A percentile compares a stretch with the other conserved stretches of the same genome.
Evolutionary conservation across 2,329 filamentous ascomycete genomes (phyloP).

Genomic region (Aspergillus niger): DNA sequence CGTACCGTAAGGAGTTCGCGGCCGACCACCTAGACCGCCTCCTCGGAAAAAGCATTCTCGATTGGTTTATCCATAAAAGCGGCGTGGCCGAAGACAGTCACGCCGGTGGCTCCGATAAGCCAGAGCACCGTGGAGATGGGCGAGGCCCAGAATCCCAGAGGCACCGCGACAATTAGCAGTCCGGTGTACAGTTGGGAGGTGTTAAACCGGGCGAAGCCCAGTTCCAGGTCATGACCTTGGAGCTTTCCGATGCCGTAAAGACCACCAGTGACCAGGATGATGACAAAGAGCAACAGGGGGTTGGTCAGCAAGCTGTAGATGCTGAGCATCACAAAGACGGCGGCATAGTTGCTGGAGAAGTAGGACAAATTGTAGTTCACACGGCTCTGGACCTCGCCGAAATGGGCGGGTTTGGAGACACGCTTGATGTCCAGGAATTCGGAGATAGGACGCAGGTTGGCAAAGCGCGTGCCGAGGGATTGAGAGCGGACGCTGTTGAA

Average conservation of each 20-base stretch:
- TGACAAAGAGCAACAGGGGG: slow-evolving; percentile 82
- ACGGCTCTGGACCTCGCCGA: slow-evolving; percentile 83
- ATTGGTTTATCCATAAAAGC: slow-evolving; percentile 97
- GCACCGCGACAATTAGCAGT: slow-evolving; percentile 78
- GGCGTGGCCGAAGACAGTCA: slow-evolving; percentile 92
- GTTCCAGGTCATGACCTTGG: slow-evolving; percentile 80
- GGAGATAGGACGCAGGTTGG: slow-evolving; percentile 85
- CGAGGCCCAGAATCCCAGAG: slow-evolving; percentile 80
- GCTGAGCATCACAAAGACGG: slow-evolving; percentile 90
- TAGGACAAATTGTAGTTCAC: slow-evolving; percentile 97
- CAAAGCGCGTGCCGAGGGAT: slow-evolving; percentile 77
- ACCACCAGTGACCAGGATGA: slow-evolving; percentile 80
- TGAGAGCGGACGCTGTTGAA: slow-evolving; percentile 81
- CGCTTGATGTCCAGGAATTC: slow-evolving; percentile 98
- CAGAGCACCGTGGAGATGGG: slow-evolving; percentile 85
- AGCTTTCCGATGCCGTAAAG: slow-evolving; percentile 92
- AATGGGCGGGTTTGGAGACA: slow-evolving; percentile 89
- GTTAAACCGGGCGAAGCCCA: slow-evolving; percentile 79
- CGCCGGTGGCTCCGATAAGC: slow-evolving; percentile 93
- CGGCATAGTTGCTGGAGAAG: slow-evolving; percentile 98
- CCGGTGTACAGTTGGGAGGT: slow-evolving; percentile 93
- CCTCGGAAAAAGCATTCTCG: slow-evolving; percentile 99
- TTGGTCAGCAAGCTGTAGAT: slow-evolving; percentile 95
- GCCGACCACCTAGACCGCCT: slow-evolving; percentile 99
- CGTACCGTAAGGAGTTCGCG: slow-evolving; percentile 92